phyloP scores from a whole-genome alignment of 176 grass and related monocot species.

The Saccharum spontaneum region DNA sequence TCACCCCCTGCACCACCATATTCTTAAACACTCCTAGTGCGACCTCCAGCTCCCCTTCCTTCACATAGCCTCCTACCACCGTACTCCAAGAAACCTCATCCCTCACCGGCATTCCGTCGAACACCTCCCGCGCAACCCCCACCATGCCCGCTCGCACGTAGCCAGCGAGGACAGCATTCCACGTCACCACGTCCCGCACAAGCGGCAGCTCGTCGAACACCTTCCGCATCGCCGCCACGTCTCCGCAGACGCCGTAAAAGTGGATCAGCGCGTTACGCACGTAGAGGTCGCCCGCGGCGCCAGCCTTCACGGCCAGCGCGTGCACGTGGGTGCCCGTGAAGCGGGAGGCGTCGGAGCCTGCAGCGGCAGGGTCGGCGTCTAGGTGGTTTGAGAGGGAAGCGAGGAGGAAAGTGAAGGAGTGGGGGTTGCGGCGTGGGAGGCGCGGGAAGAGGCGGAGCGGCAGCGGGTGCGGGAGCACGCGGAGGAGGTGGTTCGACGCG shows the following conservation, averaged over 20 bases:
- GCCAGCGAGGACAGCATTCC: slow-evolving; percentile 58
- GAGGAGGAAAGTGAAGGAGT: slow-evolving; percentile 55
- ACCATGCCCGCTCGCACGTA: slow-evolving; percentile 41
- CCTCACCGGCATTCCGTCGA: slow-evolving; percentile 53
- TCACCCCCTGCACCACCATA: slow-evolving; percentile 36
- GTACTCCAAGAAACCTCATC: slow-evolving; percentile 73
- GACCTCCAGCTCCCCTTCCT: slow-evolving; percentile 55
- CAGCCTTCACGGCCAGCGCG: slow-evolving; percentile 51
- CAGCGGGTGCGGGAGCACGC: slow-evolving; percentile 49
- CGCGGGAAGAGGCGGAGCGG: slow-evolving; percentile 54
- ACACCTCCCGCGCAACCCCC: slow-evolving; percentile 29
- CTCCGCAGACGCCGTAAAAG: slow-evolving; percentile 54
- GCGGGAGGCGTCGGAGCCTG: not conserved
- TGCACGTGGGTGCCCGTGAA: slow-evolving; percentile 59
- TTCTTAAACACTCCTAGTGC: slow-evolving; percentile 45
- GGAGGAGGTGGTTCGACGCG: slow-evolving; percentile 66
- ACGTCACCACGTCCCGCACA: slow-evolving; percentile 53
- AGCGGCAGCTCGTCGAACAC: slow-evolving; percentile 56
- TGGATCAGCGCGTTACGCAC: slow-evolving; percentile 61
- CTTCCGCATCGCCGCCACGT: slow-evolving; percentile 32
- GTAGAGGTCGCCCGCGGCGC: slow-evolving; percentile 54
- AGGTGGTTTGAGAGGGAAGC: slow-evolving; percentile 56
- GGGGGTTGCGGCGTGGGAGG: slow-evolving; percentile 44
- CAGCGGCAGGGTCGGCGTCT: not conserved
- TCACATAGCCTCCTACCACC: slow-evolving; percentile 55